These are phyloP conservation scores for Tripterygium wilfordii DNA, from an alignment of 177 flowering plant species.

Conservation along the genomic window DNA sequence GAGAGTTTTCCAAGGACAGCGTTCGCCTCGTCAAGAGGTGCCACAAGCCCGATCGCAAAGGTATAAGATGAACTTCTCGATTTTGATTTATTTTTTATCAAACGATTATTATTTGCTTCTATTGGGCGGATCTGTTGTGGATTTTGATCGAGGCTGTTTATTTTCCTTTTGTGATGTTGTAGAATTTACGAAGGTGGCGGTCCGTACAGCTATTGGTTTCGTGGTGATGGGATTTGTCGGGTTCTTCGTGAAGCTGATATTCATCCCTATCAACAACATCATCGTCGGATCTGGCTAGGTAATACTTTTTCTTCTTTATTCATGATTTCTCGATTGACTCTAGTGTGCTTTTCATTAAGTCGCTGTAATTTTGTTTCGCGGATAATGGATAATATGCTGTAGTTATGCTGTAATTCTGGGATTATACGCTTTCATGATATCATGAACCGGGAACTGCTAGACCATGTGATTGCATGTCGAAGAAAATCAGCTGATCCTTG, in stretches of 20 bases:
- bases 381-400: too few relatives aligned
- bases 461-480: too few relatives aligned
- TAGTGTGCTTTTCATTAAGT: too few relatives aligned
- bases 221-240: conserved; percentile 86
- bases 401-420: too few relatives aligned
- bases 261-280: conserved; percentile 81
- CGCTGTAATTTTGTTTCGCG: too few relatives aligned
- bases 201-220: conserved; percentile 72
- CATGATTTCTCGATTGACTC: too few relatives aligned
- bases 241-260: conserved; percentile 72
- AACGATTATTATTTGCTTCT: background rate
- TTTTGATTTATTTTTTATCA: too few relatives aligned
- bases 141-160: background rate
- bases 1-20: conserved; percentile 74
- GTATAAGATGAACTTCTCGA: too few relatives aligned
- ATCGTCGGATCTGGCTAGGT: conserved; percentile 37
- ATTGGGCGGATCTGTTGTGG: too few relatives aligned
- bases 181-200: conserved; percentile 76
- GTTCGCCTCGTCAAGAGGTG: conserved; percentile 67
- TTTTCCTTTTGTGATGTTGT: conserved; percentile 1
- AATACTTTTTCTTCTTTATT: background rate
- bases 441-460: too few relatives aligned
- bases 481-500: too few relatives aligned
- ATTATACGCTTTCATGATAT: too few relatives aligned
- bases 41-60: conserved; percentile 80